Evolutionary conservation across 2,329 filamentous ascomycete genomes (phyloP).

Genomic region (Pestalotiopsis sp.): DNA sequence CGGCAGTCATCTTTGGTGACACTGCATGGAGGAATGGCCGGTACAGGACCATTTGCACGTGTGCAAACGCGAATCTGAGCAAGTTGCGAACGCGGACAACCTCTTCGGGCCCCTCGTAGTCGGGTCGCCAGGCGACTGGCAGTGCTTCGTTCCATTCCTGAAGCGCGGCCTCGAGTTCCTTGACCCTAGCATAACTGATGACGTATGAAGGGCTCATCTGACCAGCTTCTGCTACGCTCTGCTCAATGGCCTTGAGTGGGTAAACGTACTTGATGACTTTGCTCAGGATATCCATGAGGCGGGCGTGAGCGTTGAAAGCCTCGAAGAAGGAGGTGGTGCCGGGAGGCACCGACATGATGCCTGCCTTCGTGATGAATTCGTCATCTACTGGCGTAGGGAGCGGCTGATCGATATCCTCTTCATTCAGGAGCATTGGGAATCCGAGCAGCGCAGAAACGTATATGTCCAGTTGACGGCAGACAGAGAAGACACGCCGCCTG

Average conservation of each 20-base stretch:
- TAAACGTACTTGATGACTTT: conserved; percentile 68
- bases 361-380: conserved; percentile 62
- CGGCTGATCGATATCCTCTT: conserved; percentile 67
- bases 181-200: conserved; percentile 63
- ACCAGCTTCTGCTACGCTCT: conserved; percentile 41
- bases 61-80: conserved; percentile 76
- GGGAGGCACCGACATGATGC: conserved; percentile 54
- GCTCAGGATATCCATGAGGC: conserved; percentile 62
- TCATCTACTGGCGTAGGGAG: conserved; percentile 66
- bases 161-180: conserved; percentile 64
- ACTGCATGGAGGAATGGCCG: conserved; percentile 83
- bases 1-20: conserved; percentile 60
- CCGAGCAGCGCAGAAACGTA: conserved; percentile 69
- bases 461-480: conserved; percentile 69
- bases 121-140: conserved; percentile 76
- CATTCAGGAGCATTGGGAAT: conserved; percentile 62
- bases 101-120: conserved; percentile 72
- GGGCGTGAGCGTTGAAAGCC: conserved; percentile 66
- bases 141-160: conserved; percentile 66
- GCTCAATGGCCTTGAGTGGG: conserved; percentile 57
- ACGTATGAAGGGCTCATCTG: conserved; percentile 53
- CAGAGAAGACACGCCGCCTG: conserved; percentile 65
- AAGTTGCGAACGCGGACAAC: conserved; percentile 76
- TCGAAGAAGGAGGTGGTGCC: conserved; percentile 61
- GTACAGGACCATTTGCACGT: conserved; percentile 81